These are phyloP conservation scores for Pythium aphanidermatum DNA, from an alignment of 352 stramenopile species.

Conservation along the genomic window DNA sequence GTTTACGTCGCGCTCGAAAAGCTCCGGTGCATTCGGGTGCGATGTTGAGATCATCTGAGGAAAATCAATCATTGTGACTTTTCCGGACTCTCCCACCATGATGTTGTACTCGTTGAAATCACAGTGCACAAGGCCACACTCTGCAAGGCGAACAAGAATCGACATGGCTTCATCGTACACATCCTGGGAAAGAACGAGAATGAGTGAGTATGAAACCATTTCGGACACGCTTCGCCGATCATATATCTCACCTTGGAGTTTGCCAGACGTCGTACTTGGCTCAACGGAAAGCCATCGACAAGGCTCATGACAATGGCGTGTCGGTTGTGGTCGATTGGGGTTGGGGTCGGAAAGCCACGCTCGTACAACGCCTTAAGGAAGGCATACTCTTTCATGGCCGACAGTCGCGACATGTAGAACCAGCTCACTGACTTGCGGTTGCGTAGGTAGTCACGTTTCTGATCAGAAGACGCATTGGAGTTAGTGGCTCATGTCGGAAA, in stretches of 20 bases:
- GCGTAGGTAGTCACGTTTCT: constrained; percentile 99
- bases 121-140: constrained; percentile 98
- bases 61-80: constrained; percentile 99
- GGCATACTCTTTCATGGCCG: constrained; percentile 97
- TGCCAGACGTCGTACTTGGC: constrained; percentile 91
- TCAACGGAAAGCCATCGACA: constrained; percentile 93
- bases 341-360: constrained; percentile 96
- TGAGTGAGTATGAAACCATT: neutral
- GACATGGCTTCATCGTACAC: constrained; percentile 95
- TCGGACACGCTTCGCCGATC: no score
- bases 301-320: constrained; percentile 98
- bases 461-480: no score
- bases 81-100: constrained; percentile 92
- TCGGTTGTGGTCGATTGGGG: constrained; percentile 96
- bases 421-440: constrained; percentile 94
- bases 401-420: constrained; percentile 99
- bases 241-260: no score
- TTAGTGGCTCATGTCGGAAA: no score
- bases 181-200: constrained; percentile 26
- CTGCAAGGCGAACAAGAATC: constrained; percentile 95
- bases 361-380: constrained; percentile 98
- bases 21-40: constrained; percentile 96
- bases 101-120: constrained; percentile 99
- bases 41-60: constrained; percentile 99
- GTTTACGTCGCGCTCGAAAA: constrained; percentile 94